Evolutionary conservation across 176 grass and related monocot genomes (phyloP).

Genomic region (sorghum (Sorghum bicolor)): DNA sequence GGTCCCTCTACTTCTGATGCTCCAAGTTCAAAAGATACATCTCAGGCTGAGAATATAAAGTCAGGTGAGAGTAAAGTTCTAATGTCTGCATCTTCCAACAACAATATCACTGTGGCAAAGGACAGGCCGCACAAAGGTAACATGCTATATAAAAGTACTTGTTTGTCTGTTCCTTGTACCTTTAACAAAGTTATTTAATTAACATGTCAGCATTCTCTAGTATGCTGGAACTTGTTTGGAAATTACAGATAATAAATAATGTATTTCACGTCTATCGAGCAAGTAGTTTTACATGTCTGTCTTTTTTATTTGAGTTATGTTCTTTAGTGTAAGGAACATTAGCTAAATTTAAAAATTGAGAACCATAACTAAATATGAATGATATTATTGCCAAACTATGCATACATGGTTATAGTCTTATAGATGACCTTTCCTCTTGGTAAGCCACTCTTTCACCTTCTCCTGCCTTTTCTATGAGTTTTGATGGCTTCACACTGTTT

Average conservation of each 20-base stretch:
- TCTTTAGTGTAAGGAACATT: not conserved
- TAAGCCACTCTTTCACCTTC: not conserved
- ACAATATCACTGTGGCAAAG: slow-evolving; percentile 29
- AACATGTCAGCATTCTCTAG: not conserved
- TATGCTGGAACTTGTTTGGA: not conserved
- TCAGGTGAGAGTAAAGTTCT: slow-evolving; percentile 58
- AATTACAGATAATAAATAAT: not conserved
- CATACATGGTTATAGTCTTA: not conserved
- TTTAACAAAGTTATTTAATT: slow-evolving; percentile 1
- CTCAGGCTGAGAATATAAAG: slow-evolving; percentile 52
- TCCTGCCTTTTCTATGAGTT: not conserved
- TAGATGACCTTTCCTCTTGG: not conserved
- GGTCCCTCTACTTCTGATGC: slow-evolving; percentile 53
- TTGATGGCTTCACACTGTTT: slow-evolving; percentile 13
- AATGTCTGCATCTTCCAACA: slow-evolving; percentile 44
- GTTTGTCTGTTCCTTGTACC: not conserved
- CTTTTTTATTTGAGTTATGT: not conserved
- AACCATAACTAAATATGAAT: not conserved
- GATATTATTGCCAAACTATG: not conserved
- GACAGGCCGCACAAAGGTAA: slow-evolving; percentile 63
- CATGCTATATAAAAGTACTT: slow-evolving; percentile 15
- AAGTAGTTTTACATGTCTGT: not conserved
- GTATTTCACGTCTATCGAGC: not conserved
- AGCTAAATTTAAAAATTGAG: slow-evolving; percentile 1
- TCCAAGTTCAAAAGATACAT: slow-evolving; percentile 40